Conservation (phyloP, 371 early-diverging fungal species). For the Circinella umbellata region DNA sequence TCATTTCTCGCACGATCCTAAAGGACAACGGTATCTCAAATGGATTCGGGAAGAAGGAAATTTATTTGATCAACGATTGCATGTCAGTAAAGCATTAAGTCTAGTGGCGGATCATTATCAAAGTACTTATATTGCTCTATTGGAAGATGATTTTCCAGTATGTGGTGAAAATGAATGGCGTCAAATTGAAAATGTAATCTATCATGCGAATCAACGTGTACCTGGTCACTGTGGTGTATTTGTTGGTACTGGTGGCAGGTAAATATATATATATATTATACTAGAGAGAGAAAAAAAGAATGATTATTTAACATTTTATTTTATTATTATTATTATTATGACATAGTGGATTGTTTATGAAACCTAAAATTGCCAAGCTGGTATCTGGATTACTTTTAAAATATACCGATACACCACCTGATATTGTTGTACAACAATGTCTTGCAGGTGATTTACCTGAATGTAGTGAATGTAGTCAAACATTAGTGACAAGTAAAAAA, state of each 20-base stretch:
- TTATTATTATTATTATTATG: background rate
- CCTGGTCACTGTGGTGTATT: slow-evolving; percentile 54
- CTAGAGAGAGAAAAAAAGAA: too few relatives aligned
- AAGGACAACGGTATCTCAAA: slow-evolving; percentile 55
- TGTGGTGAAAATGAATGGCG: slow-evolving; percentile 62
- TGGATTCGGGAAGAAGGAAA: slow-evolving; percentile 60
- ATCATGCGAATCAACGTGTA: slow-evolving; percentile 47
- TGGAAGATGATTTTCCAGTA: slow-evolving; percentile 71
- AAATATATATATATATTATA: background rate
- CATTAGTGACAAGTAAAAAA: slow-evolving; percentile 59
- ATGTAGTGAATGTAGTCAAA: slow-evolving; percentile 44
- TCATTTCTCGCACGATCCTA: slow-evolving; percentile 42
- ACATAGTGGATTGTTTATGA: slow-evolving; percentile 57
- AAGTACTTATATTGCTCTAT: slow-evolving; percentile 55
- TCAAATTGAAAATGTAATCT: slow-evolving; percentile 58
- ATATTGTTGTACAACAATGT: slow-evolving; percentile 63
- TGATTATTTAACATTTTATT: too few relatives aligned
- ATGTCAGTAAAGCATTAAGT: slow-evolving; percentile 60
- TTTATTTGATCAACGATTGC: slow-evolving; percentile 58
- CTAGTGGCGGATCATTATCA: slow-evolving; percentile 39
- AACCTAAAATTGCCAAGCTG: slow-evolving; percentile 50
- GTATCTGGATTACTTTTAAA: slow-evolving; percentile 48
- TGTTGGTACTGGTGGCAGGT: slow-evolving; percentile 28
- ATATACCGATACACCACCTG: slow-evolving; percentile 52
- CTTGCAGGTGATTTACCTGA: slow-evolving; percentile 54